phyloP scores from a whole-genome alignment of 2,329 filamentous ascomycete genomes.

The Acrocalymma vagum region DNA sequence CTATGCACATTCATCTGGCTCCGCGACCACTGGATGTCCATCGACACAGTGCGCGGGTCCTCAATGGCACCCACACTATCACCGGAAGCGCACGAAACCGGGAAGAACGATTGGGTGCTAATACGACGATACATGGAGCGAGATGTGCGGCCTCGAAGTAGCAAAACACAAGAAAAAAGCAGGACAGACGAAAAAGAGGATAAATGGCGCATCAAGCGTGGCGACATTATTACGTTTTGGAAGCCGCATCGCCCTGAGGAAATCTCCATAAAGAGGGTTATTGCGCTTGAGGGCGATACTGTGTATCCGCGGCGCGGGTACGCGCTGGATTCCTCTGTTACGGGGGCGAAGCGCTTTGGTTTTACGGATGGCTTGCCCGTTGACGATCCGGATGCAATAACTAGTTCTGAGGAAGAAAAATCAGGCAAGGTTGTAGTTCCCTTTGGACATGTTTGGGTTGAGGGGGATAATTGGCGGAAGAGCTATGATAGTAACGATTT shows the following conservation, averaged over 20 bases:
- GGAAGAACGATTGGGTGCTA: slow-evolving; percentile 48
- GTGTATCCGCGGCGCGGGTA: slow-evolving; percentile 61
- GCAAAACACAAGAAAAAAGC: slow-evolving; percentile 14
- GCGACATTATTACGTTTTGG: slow-evolving; percentile 56
- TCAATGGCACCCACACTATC: slow-evolving; percentile 58
- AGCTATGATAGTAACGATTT: slow-evolving; percentile 89
- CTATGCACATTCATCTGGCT: slow-evolving; percentile 34
- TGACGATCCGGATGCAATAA: slow-evolving; percentile 22
- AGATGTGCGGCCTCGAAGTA: slow-evolving; percentile 22
- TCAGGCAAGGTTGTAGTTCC: slow-evolving; percentile 69
- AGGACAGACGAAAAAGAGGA: slow-evolving; percentile 3
- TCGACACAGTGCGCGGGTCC: slow-evolving; percentile 48
- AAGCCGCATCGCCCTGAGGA: slow-evolving; percentile 73
- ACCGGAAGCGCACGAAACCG: slow-evolving; percentile 50
- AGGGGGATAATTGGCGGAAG: slow-evolving; percentile 81
- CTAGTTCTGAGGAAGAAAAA: slow-evolving; percentile 20
- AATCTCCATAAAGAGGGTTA: slow-evolving; percentile 80
- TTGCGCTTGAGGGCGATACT: slow-evolving; percentile 81
- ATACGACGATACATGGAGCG: slow-evolving; percentile 35
- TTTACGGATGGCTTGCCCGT: slow-evolving; percentile 40
- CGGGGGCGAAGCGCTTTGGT: slow-evolving; percentile 19
- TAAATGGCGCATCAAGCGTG: slow-evolving; percentile 41
- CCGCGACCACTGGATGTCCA: slow-evolving; percentile 51
- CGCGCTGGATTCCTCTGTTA: slow-evolving; percentile 50
- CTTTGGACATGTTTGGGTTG: slow-evolving; percentile 90